phyloP scores from a whole-genome alignment of 2,329 filamentous ascomycete species.

The Cryphonectria nitschkei region DNA sequence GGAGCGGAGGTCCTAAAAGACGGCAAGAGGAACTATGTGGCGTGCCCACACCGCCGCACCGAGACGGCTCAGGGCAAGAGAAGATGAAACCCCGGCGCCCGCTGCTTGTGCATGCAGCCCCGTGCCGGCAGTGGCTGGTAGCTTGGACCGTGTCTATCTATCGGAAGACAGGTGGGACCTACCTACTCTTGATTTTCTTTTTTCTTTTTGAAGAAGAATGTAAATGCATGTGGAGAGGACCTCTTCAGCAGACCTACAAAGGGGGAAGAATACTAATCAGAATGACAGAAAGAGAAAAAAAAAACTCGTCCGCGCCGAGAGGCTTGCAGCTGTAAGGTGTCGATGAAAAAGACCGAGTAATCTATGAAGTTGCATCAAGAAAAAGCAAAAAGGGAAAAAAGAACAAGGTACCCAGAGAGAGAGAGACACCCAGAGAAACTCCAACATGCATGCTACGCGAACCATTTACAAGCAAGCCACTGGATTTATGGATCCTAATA shows the following conservation, averaged over 20 bases:
- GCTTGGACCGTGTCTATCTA: too few relatives aligned
- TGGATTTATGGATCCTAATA: not conserved
- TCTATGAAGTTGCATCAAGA: not conserved
- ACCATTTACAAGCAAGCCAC: not conserved
- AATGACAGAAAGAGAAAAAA: not conserved
- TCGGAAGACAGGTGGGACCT: too few relatives aligned
- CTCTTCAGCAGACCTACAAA: too few relatives aligned
- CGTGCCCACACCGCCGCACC: not conserved
- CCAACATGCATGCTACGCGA: not conserved
- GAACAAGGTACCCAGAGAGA: too few relatives aligned
- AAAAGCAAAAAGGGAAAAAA: not conserved
- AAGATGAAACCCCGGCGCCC: not conserved
- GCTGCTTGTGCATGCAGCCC: not conserved
- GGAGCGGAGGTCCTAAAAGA: not conserved
- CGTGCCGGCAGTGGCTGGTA: too few relatives aligned
- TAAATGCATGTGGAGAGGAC: too few relatives aligned
- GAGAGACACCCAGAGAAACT: too few relatives aligned
- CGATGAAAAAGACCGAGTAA: not conserved
- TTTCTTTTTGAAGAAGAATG: too few relatives aligned
- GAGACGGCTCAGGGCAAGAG: not conserved
- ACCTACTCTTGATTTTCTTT: too few relatives aligned
- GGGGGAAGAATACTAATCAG: too few relatives aligned
- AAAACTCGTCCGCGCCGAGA: not conserved
- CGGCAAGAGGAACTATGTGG: not conserved
- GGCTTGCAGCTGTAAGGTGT: not conserved